These are phyloP conservation scores for Boletus patriciae DNA, from an alignment of 768 basidiomycete genomes.

Conservation along the genomic window DNA sequence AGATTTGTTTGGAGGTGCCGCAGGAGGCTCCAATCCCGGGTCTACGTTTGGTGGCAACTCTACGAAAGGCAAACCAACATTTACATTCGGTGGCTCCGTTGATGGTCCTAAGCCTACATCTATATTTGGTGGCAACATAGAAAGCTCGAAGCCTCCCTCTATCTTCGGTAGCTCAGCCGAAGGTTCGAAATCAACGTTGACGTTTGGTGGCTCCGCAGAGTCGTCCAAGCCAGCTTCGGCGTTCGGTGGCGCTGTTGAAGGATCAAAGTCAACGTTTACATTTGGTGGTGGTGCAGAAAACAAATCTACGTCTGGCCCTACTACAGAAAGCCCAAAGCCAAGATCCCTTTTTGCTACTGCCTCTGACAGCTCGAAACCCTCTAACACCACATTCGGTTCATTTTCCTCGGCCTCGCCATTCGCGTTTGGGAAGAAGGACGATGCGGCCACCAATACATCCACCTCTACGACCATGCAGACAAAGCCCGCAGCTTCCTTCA, in stretches of 20 bases:
- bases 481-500: constrained; percentile 28
- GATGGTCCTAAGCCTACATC: constrained; percentile 18
- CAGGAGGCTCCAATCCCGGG: constrained; percentile 1
- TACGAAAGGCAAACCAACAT: constrained; percentile 13
- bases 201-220: constrained; percentile 12
- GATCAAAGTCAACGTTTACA: constrained; percentile 1
- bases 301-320: neutral
- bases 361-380: neutral
- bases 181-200: constrained; percentile 6
- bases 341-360: neutral
- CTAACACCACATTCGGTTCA: constrained; percentile 4
- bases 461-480: constrained; percentile 19
- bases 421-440: constrained; percentile 19
- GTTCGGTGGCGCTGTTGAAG: constrained; percentile 2
- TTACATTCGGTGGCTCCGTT: constrained; percentile 12
- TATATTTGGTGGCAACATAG: constrained; percentile 6
- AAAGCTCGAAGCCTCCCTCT: constrained; percentile 1
- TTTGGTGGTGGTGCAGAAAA: neutral
- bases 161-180: constrained; percentile 6
- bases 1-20: constrained; percentile 16
- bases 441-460: neutral
- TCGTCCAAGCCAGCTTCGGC: neutral
- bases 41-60: constrained; percentile 8
- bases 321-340: neutral
- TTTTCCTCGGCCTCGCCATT: constrained; percentile 9